These are phyloP conservation scores for Aureobasidium sp. DNA, from an alignment of 2,329 filamentous ascomycete genomes.

Conservation along the genomic window DNA sequence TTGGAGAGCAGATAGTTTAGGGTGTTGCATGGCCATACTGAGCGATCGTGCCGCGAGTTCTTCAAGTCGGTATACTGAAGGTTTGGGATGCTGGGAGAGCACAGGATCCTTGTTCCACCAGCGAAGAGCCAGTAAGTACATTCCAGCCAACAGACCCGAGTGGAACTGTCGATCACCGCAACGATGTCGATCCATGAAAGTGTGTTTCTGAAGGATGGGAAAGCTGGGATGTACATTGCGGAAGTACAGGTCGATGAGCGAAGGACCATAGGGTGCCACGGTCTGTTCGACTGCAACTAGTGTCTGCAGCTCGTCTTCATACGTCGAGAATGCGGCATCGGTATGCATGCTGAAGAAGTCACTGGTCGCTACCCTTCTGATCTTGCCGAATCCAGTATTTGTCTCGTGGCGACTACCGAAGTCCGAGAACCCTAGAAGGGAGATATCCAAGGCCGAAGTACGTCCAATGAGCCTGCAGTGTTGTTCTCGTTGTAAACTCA, in stretches of 20 bases:
- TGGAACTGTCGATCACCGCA: slow-evolving; percentile 65
- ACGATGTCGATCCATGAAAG: slow-evolving; percentile 71
- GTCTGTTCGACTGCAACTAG: slow-evolving; percentile 65
- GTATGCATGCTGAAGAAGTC: slow-evolving; percentile 76
- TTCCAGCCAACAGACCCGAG: slow-evolving; percentile 65
- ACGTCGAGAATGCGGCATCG: slow-evolving; percentile 61
- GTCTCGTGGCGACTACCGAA: slow-evolving; percentile 79
- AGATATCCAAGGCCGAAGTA: slow-evolving; percentile 74
- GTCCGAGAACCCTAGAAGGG: slow-evolving; percentile 69
- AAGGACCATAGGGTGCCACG: slow-evolving; percentile 67
- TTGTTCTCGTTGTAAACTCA: slow-evolving; percentile 68
- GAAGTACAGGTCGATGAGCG: slow-evolving; percentile 74
- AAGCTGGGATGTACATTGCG: slow-evolving; percentile 70
- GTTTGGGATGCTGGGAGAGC: slow-evolving; percentile 54
- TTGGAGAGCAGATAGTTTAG: slow-evolving; percentile 73
- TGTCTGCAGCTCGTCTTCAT: slow-evolving; percentile 61
- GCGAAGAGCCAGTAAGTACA: slow-evolving; percentile 78
- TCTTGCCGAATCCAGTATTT: slow-evolving; percentile 51
- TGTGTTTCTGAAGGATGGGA: slow-evolving; percentile 71
- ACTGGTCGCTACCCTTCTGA: slow-evolving; percentile 66
- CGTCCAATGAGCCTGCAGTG: slow-evolving; percentile 78
- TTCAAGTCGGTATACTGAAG: slow-evolving; percentile 66
- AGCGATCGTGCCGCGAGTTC: slow-evolving; percentile 63
- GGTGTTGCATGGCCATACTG: slow-evolving; percentile 67
- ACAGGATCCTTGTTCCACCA: slow-evolving; percentile 74